phyloP scores from a whole-genome alignment of 2,329 filamentous ascomycete genomes.

The Sclerotinia nivalis region DNA sequence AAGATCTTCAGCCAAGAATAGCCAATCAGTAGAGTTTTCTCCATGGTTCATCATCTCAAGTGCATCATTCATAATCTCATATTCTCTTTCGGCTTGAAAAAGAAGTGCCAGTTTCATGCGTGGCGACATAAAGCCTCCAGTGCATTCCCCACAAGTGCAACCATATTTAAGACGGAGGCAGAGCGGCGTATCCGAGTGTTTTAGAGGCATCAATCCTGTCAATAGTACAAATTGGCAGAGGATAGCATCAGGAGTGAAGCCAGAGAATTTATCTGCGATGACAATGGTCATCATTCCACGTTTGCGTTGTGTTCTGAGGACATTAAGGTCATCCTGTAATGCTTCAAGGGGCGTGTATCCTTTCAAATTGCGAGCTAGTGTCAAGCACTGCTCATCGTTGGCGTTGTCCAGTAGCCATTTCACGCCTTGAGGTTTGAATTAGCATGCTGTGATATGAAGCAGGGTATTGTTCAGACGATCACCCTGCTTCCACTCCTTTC shows the following conservation, averaged over 20 bases:
- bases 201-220: slow-evolving; percentile 21
- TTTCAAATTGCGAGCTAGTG: slow-evolving; percentile 36
- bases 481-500: slow-evolving; percentile 25
- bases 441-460: slow-evolving; percentile 29
- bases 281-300: slow-evolving; percentile 26
- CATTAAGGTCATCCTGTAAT: slow-evolving; percentile 35
- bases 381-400: slow-evolving; percentile 25
- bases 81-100: slow-evolving; percentile 37
- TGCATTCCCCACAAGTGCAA: slow-evolving; percentile 45
- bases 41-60: not conserved
- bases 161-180: slow-evolving; percentile 40
- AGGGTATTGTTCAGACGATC: slow-evolving; percentile 28
- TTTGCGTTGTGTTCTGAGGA: slow-evolving; percentile 31
- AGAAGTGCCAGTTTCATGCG: slow-evolving; percentile 42
- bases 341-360: slow-evolving; percentile 43
- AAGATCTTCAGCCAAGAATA: not conserved
- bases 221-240: slow-evolving; percentile 38
- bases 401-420: slow-evolving; percentile 40
- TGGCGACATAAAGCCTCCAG: slow-evolving; percentile 44
- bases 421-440: slow-evolving; percentile 25
- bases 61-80: not conserved
- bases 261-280: slow-evolving; percentile 42
- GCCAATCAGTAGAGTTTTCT: not conserved
- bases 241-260: slow-evolving; percentile 37
- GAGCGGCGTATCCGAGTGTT: not conserved